Base-by-base conservation (phyloP, 129 eudicot genomes). In the Pittosporum tobira region DNA sequence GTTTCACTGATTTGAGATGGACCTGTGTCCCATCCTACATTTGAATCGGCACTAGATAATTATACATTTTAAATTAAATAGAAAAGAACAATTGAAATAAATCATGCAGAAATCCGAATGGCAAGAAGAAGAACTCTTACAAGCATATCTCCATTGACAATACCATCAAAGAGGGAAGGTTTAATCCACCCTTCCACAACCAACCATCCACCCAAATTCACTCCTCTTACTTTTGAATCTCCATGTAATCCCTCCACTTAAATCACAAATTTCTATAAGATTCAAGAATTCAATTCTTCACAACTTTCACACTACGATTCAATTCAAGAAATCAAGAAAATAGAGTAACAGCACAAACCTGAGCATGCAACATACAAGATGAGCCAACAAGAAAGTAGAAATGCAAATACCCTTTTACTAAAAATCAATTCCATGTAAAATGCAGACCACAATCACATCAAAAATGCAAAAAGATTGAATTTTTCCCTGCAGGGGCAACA, bases 1-100 rank as follows among this genome's bases (percentile, higher is more conserved):
- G 26, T 34, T 74, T 78, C 67, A 75, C 85, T 6, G 94, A 85
- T 51, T 79, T 81, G 8, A 85, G 66, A 26, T 75, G 82, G 19
- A 85, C 83, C 68, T 75, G 58, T 19, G 94, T 85, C 44, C 94
- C 94, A 72, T 85, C 94, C 94, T 85, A 64, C 82, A 77, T 55
- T 59, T 43, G 20, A 47, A 48, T 5, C 28, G 61, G 14, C 31
- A 31, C 23, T 6, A 25, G 4, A 14, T 8, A 14, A 11, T n/a
- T 25, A 0, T 1, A 26, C 18, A 66, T 47, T n/a, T 28, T 16
- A 20, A 40, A 15, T 3, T 12, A 22, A 45, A 2, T 7, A 21
- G 10, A 45, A 10, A 43, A 65, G 18, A 10, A 4, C 4, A 53
- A n/a, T 27, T 6, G 1, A 16, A 0, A 16, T 27, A 49, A 56